phyloP scores from a whole-genome alignment of 495 filamentous ascomycete genomes.

The Annulohypoxylon bovei region DNA sequence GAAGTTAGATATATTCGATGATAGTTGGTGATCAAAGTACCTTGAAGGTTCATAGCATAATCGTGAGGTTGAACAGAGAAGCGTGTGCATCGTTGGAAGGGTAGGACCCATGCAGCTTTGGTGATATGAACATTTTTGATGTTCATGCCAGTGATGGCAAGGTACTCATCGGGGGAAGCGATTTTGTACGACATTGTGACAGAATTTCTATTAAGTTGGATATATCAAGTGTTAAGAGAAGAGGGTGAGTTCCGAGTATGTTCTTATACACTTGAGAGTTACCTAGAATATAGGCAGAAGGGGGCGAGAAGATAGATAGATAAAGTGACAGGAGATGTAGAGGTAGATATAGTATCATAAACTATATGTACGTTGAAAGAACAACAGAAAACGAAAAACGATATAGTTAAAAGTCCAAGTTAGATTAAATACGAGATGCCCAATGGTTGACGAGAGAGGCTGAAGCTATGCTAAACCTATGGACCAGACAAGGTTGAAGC shows the following conservation, averaged over 20 bases:
- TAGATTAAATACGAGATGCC: not conserved
- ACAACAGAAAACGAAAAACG: not conserved
- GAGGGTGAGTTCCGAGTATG: not conserved
- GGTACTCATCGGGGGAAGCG: conserved; percentile 68
- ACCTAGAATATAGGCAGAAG: not conserved
- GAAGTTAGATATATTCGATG: not conserved
- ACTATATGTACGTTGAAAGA: not conserved
- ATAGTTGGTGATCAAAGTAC: not conserved
- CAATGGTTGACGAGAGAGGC: not conserved
- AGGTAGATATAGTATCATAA: not conserved
- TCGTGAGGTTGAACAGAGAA: conserved; percentile 77
- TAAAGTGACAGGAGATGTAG: not conserved
- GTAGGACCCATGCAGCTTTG: conserved; percentile 76
- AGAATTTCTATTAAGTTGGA: not conserved
- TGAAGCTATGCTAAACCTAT: not conserved
- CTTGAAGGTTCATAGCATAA: conserved; percentile 75
- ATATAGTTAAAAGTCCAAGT: not conserved
- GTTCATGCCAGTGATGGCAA: conserved; percentile 82
- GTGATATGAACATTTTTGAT: conserved; percentile 74
- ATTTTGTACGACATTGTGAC: conserved; percentile 57
- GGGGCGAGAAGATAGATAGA: not conserved
- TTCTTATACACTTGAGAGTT: not conserved
- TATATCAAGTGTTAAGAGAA: not conserved
- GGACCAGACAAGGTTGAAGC: not conserved
- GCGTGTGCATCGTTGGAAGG: conserved; percentile 68